Conservation (phyloP, 129 eudicot genomes). For the Artemisia argyi region DNA sequence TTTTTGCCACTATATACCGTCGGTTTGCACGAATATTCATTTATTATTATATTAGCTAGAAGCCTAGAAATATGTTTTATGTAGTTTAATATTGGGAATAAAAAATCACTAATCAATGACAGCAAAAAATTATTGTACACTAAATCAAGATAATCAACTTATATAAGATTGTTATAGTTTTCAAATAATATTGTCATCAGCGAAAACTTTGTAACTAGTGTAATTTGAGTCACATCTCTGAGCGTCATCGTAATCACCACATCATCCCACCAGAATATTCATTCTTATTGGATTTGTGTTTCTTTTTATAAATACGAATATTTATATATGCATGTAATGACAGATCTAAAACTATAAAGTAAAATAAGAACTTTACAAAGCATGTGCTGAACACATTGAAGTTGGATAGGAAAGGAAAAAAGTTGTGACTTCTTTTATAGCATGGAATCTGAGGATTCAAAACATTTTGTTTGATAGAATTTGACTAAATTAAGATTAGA, state of each 20-base stretch:
- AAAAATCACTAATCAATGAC: too few relatives aligned
- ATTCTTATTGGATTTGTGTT: not conserved
- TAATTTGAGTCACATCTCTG: conserved; percentile 25
- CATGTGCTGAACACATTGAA: not conserved
- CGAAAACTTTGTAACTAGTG: conserved; percentile 29
- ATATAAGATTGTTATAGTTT: too few relatives aligned
- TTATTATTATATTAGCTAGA: not conserved
- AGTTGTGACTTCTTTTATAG: not conserved
- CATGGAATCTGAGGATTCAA: not conserved
- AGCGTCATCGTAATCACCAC: conserved; percentile 22
- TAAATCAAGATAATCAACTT: too few relatives aligned
- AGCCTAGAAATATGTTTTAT: too few relatives aligned
- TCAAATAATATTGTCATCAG: conserved; percentile 2
- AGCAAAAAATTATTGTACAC: too few relatives aligned
- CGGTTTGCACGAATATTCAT: too few relatives aligned
- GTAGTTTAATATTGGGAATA: too few relatives aligned
- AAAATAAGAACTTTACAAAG: not conserved
- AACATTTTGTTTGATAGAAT: not conserved
- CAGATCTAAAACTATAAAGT: conserved; percentile 2
- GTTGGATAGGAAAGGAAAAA: not conserved
- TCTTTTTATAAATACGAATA: not conserved
- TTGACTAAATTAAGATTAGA: too few relatives aligned
- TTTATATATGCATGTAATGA: not conserved
- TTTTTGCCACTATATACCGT: too few relatives aligned
- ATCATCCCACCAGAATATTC: conserved; percentile 27